Evolutionary conservation across 192 early-diverging fungal species (phyloP).

Genomic region (Martensiomyces pterosporus): DNA sequence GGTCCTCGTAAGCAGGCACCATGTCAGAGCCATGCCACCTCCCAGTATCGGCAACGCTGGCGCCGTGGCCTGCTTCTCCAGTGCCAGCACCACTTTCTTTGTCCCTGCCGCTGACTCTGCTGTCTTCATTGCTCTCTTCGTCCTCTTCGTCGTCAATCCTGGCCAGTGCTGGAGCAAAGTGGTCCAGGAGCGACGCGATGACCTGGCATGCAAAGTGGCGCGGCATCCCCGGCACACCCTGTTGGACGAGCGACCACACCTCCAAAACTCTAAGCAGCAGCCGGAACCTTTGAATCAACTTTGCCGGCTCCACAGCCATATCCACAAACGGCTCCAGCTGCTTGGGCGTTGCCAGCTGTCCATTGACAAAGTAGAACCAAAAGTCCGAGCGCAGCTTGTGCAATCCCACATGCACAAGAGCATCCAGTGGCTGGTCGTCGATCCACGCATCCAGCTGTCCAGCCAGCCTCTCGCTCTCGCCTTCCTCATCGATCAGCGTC

Average conservation of each 20-base stretch:
- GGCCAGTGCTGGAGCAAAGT: slow-evolving; percentile 11
- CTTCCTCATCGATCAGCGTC: slow-evolving; percentile 22
- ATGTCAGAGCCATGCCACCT: too few relatives aligned
- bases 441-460: slow-evolving; percentile 41
- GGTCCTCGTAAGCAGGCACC: slow-evolving; percentile 3
- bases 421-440: slow-evolving; percentile 43
- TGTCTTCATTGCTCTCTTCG: not conserved
- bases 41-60: too few relatives aligned
- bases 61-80: too few relatives aligned
- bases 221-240: slow-evolving; percentile 37
- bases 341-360: slow-evolving; percentile 30
- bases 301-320: slow-evolving; percentile 10
- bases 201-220: slow-evolving; percentile 26
- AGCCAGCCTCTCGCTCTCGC: slow-evolving; percentile 25
- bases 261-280: slow-evolving; percentile 32
- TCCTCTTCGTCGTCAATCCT: not conserved
- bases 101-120: too few relatives aligned
- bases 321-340: slow-evolving; percentile 37
- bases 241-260: slow-evolving; percentile 34
- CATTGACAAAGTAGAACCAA: slow-evolving; percentile 32
- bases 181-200: slow-evolving; percentile 14
- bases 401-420: slow-evolving; percentile 37
- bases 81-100: too few relatives aligned
- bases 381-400: slow-evolving; percentile 43
- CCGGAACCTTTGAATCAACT: slow-evolving; percentile 20